Evolutionary conservation across 257 asterid species (phyloP), one percentile per base, ranked within the genome.

Genomic region (Dorcoceras hygrometricum): DNA sequence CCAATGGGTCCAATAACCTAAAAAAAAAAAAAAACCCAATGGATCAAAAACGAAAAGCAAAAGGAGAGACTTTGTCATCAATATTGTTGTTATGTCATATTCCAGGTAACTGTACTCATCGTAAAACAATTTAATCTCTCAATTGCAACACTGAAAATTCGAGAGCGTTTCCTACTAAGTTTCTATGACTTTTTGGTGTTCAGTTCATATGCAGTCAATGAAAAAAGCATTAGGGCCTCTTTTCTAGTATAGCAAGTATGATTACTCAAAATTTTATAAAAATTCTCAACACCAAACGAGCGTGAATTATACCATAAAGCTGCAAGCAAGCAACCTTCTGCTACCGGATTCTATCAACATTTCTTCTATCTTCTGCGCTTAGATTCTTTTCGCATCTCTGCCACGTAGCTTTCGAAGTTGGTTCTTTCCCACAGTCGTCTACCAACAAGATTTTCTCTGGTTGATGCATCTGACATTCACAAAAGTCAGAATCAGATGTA

Each of bases 341-440:
- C 14, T 43, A 16, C 19, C 1, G 20, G 20, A 43, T 14, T 16
- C 18, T 14, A 43, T 39, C 5, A 5, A 39, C 16, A 11, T 0
- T 9, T 34, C 16, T 34, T 63, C 78, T 82, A 92, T 80, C 97
- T 84, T 74, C 97, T 84, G 53, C 96, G 95, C 76, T 87, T 92
- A 8, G 97, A 89, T 82, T 92, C 98, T 81, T 87, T 89, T 59
- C 95, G 81, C 91, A 83, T 79, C 78, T 87, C 98, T 11, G 87
- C 84, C 68, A 78, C 57, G 80, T 89, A 87, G 77, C 76, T 86
- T 70, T 87, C 89, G 71, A 92, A 55, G 87, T 92, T 92, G 80
- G 87, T 62, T 77, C 82, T 92, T 66, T 86, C 84, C 98, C 97
- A 92, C 16, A 89, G 85, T 22, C 88, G 96, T 81, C 85, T 86